Conservation (phyloP, 805 yeast species). For the Metschnikowia aberdeeniae region DNA sequence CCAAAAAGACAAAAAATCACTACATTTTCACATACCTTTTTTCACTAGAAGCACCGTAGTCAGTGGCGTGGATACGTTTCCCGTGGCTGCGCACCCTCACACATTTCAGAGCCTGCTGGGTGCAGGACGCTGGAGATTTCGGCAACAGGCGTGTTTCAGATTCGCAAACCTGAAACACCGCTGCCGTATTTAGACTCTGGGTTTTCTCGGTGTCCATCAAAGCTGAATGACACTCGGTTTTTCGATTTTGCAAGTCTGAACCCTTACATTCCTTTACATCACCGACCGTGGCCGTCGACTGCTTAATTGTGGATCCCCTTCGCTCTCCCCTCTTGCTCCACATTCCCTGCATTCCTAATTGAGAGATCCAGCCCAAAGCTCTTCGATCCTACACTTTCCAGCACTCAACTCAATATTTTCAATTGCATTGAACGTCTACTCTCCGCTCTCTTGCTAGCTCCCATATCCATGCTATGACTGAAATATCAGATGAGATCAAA, state of each 20-base stretch:
- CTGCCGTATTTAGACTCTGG: conserved; percentile 12
- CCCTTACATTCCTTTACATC: background rate
- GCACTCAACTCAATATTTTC: too few relatives aligned
- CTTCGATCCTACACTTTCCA: too few relatives aligned
- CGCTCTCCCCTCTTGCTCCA: background rate
- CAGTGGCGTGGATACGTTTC: too few relatives aligned
- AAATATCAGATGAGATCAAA: conserved; percentile 16
- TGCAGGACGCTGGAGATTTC: conserved; percentile 10
- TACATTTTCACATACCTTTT: too few relatives aligned
- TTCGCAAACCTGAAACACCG: conserved; percentile 14
- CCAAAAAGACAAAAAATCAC: too few relatives aligned
- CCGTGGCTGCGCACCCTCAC: conserved; percentile 4
- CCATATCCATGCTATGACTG: conserved; percentile 6
- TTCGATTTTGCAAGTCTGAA: conserved; percentile 1
- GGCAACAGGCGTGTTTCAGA: conserved; percentile 15
- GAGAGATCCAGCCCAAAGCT: too few relatives aligned
- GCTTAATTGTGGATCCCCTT: background rate
- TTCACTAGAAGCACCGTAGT: too few relatives aligned
- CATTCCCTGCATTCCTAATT: background rate
- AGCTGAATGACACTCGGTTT: background rate
- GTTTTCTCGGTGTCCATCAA: conserved; percentile 2
- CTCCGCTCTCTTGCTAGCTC: background rate
- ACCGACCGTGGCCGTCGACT: background rate
- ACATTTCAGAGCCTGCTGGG: conserved; percentile 6
- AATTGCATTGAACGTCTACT: background rate